Percentiles rank a stretch among this genome's conserved stretches.
These are phyloP conservation scores for Macrophomina tecta DNA, from an alignment of 2,329 filamentous ascomycete species.

Conservation along the genomic window DNA sequence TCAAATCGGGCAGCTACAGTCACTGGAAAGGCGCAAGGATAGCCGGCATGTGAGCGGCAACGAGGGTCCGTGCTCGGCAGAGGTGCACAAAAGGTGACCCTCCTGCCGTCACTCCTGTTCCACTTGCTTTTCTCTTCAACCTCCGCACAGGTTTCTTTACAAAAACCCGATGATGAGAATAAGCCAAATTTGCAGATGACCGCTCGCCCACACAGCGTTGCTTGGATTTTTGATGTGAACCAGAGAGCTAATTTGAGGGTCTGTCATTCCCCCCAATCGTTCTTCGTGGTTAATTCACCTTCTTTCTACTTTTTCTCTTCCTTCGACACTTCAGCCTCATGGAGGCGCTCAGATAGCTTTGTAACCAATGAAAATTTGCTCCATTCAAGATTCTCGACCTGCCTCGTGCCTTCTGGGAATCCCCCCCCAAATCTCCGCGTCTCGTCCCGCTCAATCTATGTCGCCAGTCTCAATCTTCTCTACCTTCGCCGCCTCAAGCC, in stretches of 20 bases:
- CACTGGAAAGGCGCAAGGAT: not conserved
- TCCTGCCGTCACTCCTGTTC: not conserved
- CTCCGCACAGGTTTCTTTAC: not conserved
- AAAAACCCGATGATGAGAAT: not conserved
- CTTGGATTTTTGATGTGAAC: not conserved
- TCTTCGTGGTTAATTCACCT: not conserved
- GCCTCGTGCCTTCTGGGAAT: not conserved
- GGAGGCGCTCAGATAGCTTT: no score
- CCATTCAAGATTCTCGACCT: not conserved
- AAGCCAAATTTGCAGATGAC: slow-evolving; percentile 14
- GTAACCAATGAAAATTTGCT: not conserved
- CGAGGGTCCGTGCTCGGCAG: no score
- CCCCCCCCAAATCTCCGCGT: not conserved
- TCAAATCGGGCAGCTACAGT: no score
- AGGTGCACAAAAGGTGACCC: not conserved
- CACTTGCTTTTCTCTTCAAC: not conserved
- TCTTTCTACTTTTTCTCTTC: not conserved
- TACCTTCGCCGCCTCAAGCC: slow-evolving; percentile 20
- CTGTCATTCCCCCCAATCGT: not conserved
- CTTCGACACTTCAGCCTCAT: not conserved
- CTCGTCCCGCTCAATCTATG: not conserved
- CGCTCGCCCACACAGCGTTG: not conserved
- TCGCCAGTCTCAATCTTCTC: not conserved
- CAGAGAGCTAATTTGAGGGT: slow-evolving; percentile 18
- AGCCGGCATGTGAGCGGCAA: not conserved